Evolutionary conservation across 2,329 filamentous ascomycete species (phyloP), one percentile per base, ranked within the genome.

Genomic region (Cephalotrichum gorgonifer): DNA sequence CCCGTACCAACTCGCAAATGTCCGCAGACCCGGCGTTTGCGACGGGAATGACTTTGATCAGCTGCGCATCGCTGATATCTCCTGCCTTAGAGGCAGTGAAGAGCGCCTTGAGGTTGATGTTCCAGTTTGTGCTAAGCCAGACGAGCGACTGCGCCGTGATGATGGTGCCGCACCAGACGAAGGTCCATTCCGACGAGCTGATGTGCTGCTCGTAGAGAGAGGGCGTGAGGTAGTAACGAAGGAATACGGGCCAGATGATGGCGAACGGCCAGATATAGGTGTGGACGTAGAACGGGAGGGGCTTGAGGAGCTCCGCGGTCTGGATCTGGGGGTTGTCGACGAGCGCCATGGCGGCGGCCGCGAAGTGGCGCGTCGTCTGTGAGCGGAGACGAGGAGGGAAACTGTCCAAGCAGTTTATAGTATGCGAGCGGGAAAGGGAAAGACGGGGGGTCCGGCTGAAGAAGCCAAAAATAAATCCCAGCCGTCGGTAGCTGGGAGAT

Each of bases 61-160:
- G 74, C 59, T 83, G 69, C 15, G 93, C 91, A 57, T 85, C 79
- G 48, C 84, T 73, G 31, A 97, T 72, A 44, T 76, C 79, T 52
- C 75, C 77, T 49, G 84, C 86, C 56, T 76, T 78, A 49, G 75
- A 83, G 1, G 90, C 81, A 12, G 86, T 97, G 66, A 97, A 95
- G 52, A 83, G 68, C 22, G 85, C 85, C 61, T 83, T 80, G 54
- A 97, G 72, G 62, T 90, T 83, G 64, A 98, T 88, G 62, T 88
- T 97, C 93, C 93, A 98, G 71, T 97, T 88, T 43, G 93, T 98
- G 71, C 86, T 91, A 53, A 98, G 77, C 91, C 93, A 98, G 57
- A 89, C 71, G 54, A 98, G 76, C 54, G 87, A 83, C 72, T 98
- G 94, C 50, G 85, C 61, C 11, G 90, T 95, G 64, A 94, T 75